Evolutionary conservation across 1,284 basidiomycete genomes (phyloP).

Genomic region (Leccinum pallidistipes): DNA sequence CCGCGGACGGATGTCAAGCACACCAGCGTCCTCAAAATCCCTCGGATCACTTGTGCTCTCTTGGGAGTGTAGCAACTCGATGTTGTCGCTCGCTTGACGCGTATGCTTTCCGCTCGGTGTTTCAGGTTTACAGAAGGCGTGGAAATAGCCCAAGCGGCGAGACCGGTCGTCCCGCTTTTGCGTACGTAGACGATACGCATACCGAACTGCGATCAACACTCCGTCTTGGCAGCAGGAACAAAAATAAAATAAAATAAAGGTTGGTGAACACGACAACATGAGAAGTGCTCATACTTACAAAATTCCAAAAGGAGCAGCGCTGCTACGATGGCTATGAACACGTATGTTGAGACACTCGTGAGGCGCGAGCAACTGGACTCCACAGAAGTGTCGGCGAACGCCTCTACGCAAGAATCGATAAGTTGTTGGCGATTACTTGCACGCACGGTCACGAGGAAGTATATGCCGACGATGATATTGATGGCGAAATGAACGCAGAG

Average conservation of each 20-base stretch:
- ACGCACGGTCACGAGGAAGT: conserved; percentile 51
- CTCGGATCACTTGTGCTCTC: conserved; percentile 13
- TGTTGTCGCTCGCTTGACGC: conserved; percentile 30
- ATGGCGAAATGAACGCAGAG: conserved; percentile 57
- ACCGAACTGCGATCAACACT: conserved; percentile 57
- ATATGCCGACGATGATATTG: conserved; percentile 54
- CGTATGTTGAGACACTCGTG: conserved; percentile 42
- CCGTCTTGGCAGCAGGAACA: conserved; percentile 43
- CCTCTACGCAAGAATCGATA: conserved; percentile 45
- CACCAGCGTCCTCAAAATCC: conserved; percentile 17
- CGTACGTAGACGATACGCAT: conserved; percentile 52
- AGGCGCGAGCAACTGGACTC: conserved; percentile 47
- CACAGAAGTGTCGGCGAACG: conserved; percentile 42
- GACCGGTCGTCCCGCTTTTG: conserved; percentile 44
- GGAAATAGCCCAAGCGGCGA: conserved; percentile 36
- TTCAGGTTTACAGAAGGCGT: conserved; percentile 28
- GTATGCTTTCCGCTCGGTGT: conserved; percentile 15
- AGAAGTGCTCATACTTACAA: conserved; percentile 41
- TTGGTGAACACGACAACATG: conserved; percentile 1
- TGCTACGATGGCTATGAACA: conserved; percentile 48
- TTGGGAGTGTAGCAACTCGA: conserved; percentile 30
- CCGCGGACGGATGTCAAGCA: conserved; percentile 26
- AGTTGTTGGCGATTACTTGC: conserved; percentile 45
- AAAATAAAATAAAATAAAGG: not conserved
- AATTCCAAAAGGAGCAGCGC: conserved; percentile 51